Evolutionary conservation across 1,284 basidiomycete species (phyloP), one percentile per base, ranked within the genome.

Genomic region (Mycena sp.): DNA sequence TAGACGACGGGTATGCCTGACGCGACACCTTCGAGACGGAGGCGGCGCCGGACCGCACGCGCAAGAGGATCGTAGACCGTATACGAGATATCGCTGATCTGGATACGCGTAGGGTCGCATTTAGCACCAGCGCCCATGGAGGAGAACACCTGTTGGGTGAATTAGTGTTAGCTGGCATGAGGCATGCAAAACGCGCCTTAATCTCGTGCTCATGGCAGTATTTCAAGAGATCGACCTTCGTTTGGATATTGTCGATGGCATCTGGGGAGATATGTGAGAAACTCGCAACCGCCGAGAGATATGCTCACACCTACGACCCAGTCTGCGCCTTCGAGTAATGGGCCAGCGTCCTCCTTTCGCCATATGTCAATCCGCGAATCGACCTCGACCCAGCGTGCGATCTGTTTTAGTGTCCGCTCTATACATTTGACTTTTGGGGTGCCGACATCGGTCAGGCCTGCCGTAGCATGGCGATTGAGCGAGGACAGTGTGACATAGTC

Each of bases 81-180:
- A 64, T 85, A 85, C 2, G 95, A 95, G 69, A 99, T 95, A 76
- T 99, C 97, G 61, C 91, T 91, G 63, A 99, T 98, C 77, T 99
- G 97, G 26, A 99, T 87, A 30, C 96, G 87, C 5, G 96, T 98
- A 0, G 98, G 96, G 75, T 99, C 98, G 64, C 86, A 87, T 80
- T 99, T 99, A 7, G 96, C 94, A n/a, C 96, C 92, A 1, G 97
- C 95, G 43, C 98, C 98, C 95, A 99, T 98, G 19, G 95, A 95
- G 1, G 96, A 94, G 77, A 99, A 98, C 19, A 98, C 92, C 90
- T 88, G 35, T 82, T 74, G 67, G n/a, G n/a, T n/a, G n/a, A n/a
- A n/a, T n/a, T n/a, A n/a, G n/a, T n/a, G n/a, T n/a, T n/a, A 48
- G 28, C 9, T 29, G 37, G 38, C 21, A 9, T 7, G 30, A 48